Percentiles rank a stretch among this genome's conserved stretches.
Conservation (phyloP, 2,329 filamentous ascomycete species). For the Arthrobotrys musiformis region DNA sequence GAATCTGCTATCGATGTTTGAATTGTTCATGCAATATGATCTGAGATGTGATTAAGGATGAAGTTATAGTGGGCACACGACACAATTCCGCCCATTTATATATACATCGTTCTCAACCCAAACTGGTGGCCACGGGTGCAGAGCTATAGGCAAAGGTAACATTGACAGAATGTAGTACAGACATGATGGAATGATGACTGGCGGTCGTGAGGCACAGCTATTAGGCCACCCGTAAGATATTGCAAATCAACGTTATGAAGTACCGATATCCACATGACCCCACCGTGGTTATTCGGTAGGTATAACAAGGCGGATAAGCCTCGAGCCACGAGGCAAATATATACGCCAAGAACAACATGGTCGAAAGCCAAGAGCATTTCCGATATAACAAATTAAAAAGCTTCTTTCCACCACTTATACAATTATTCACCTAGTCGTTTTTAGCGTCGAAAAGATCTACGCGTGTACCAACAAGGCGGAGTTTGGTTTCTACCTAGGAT, state of each 20-base stretch:
- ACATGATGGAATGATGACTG: constrained; percentile 53
- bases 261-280: neutral
- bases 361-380: neutral
- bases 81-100: too few relatives aligned
- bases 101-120: too few relatives aligned
- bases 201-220: constrained; percentile 4
- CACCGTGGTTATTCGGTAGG: too few relatives aligned
- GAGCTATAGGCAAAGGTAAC: neutral
- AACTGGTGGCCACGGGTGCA: neutral
- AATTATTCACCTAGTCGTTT: too few relatives aligned
- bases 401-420: neutral
- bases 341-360: neutral
- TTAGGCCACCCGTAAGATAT: constrained; percentile 19
- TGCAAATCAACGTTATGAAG: constrained; percentile 12
- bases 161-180: neutral
- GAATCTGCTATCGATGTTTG: too few relatives aligned
- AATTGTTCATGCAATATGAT: too few relatives aligned
- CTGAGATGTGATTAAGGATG: too few relatives aligned
- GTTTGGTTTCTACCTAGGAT: neutral
- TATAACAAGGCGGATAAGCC: neutral
- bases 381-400: neutral
- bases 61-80: too few relatives aligned
- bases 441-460: neutral
- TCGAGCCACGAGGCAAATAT: too few relatives aligned
- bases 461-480: constrained; percentile 3